Evolutionary conservation across 2,329 filamentous ascomycete species (phyloP), one percentile per base, ranked within the genome.

Genomic region (Cladosporium cucumerinum): DNA sequence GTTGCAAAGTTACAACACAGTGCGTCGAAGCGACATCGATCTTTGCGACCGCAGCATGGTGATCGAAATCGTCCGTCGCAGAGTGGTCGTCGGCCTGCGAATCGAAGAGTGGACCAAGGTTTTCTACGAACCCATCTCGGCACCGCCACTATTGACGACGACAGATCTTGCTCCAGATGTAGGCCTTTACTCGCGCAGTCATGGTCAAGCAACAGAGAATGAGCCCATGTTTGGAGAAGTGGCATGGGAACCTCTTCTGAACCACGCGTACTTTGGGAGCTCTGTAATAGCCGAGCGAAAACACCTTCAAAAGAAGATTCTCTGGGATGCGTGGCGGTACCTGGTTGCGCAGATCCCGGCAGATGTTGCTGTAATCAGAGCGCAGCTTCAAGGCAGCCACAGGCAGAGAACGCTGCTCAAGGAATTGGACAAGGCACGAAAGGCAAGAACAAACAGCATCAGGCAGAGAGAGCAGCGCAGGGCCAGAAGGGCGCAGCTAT

Each of bases 151-250:
- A 1, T 14, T 61, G 2, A 52, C 21, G 10, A 26, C 30, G 14
- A 23, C 26, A 18, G 16, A 55, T 5, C 16, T 11, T 11, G 25
- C n/a, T 3, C 60, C 60, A 8, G 34, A 46, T 0, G 30, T 62
- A 4, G 49, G 23, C 5, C 23, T 62, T 3, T 55, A 46, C 49
- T 62, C 49, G 6, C 21, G 16, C 32, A 39, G 32, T 26, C 59
- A 18, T 6, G 46, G 59, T 26, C 7, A 10, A 21, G 49, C 60
- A 23, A 46, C 16, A 11, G 32, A 39, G 0, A 32, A 34, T 5
- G 60, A 55, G 10, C 49, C 34, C 5, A 55, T 62, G 60, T 25
- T 32, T 26, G 60, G 60, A 12, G 32, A 55, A 25, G 49, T 62
- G 18, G 49, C 49, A 2, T 62, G 48, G 48, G 34, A 54, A 10